Evolutionary conservation across 1,284 basidiomycete species (phyloP).

Genomic region (Thecaphora thlaspeos): DNA sequence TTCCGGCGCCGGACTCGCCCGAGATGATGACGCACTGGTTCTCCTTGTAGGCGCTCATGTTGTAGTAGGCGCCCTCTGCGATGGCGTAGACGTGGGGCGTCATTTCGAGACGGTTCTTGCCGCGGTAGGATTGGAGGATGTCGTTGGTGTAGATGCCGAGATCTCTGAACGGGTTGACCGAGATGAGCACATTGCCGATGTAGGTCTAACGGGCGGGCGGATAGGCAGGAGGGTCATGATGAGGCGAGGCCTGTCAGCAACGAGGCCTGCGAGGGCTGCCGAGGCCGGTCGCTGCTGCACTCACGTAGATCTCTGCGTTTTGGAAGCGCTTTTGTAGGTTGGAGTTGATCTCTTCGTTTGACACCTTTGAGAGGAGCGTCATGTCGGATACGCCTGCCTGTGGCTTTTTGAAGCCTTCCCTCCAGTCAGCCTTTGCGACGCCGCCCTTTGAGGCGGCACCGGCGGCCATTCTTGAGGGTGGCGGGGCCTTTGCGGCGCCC

Average conservation of each 20-base stretch:
- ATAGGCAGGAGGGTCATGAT: not conserved
- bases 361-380: conserved; percentile 95
- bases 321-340: conserved; percentile 94
- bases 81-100: conserved; percentile 97
- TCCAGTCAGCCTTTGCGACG: conserved; percentile 57
- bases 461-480: conserved; percentile 27
- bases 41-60: conserved; percentile 98
- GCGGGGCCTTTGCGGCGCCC: conserved; percentile 38
- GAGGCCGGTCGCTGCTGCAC: too few relatives aligned
- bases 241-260: not conserved
- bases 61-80: conserved; percentile 95
- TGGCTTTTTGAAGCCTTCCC: conserved; percentile 57
- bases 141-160: conserved; percentile 84
- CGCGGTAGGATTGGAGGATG: conserved; percentile 79
- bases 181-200: conserved; percentile 95
- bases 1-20: conserved; percentile 72
- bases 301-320: conserved; percentile 86
- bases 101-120: conserved; percentile 97
- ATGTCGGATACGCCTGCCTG: conserved; percentile 93
- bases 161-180: conserved; percentile 97
- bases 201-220: conserved; percentile 67
- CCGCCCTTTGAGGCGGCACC: conserved; percentile 38
- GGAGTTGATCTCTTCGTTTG: conserved; percentile 96
- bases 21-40: conserved; percentile 99
- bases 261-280: too few relatives aligned